Conservation (phyloP, 2,329 filamentous ascomycete species). For the Botrytis aclada region DNA sequence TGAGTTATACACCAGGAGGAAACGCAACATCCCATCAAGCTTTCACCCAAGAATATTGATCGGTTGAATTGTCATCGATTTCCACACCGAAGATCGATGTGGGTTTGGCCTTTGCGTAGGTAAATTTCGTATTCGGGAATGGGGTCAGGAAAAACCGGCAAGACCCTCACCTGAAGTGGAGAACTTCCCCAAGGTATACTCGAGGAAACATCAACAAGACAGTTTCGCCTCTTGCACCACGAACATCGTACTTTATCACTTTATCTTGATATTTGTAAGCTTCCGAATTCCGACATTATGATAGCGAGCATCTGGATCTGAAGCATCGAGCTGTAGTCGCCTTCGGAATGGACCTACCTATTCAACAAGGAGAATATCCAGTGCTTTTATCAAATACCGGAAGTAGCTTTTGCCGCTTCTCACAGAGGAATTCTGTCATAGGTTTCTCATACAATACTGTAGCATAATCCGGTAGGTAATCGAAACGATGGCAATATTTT, state of each 20-base stretch:
- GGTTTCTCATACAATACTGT: background rate
- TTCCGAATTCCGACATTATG: background rate
- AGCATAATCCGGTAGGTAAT: background rate
- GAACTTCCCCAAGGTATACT: background rate
- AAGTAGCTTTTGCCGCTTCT: background rate
- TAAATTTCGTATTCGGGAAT: background rate
- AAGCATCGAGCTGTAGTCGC: background rate
- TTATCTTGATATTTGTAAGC: background rate
- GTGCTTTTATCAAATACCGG: background rate
- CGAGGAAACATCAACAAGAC: background rate
- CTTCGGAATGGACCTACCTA: background rate
- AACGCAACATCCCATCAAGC: rapidly evolving
- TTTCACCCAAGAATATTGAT: background rate
- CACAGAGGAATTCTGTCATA: background rate
- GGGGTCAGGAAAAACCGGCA: background rate
- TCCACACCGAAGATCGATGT: background rate
- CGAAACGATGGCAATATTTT: background rate
- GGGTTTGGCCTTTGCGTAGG: background rate
- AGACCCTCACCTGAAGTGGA: background rate
- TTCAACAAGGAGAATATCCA: background rate
- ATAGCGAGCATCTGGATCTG: background rate
- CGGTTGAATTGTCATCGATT: background rate
- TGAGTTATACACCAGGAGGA: rapidly evolving
- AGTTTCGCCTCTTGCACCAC: background rate
- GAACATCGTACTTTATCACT: background rate